Evolutionary conservation across 768 basidiomycete genomes (phyloP).

Genomic region (Auriscalpium microsporum): DNA sequence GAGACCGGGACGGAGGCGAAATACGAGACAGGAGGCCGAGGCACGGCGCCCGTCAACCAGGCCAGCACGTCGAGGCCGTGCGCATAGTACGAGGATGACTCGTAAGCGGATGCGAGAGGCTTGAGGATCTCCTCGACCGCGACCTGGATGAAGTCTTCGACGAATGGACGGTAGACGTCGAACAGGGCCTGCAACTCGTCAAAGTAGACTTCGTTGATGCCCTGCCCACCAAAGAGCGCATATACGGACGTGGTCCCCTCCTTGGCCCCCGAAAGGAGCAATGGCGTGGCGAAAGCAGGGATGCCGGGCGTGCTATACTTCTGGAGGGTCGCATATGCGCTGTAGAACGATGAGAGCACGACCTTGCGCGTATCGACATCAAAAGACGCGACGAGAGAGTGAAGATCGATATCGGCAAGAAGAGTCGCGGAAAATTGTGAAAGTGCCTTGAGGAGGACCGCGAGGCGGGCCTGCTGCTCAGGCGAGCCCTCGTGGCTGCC

Average conservation of each 20-base stretch:
- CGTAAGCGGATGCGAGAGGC: constrained; percentile 57
- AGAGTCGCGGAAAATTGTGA: constrained; percentile 71
- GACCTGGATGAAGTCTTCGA: constrained; percentile 57
- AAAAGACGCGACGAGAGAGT: constrained; percentile 69
- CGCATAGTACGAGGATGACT: constrained; percentile 58
- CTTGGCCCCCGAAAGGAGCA: constrained; percentile 56
- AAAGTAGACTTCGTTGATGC: constrained; percentile 97
- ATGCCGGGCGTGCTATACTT: constrained; percentile 43
- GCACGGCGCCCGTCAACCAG: constrained; percentile 68
- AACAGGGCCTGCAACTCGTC: constrained; percentile 89
- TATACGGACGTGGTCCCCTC: constrained; percentile 69
- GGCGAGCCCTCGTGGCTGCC: constrained; percentile 43
- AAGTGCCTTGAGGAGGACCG: constrained; percentile 68
- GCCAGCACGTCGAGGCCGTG: constrained; percentile 74
- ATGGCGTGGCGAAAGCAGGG: constrained; percentile 53
- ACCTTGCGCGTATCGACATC: constrained; percentile 68
- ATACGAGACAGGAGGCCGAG: constrained; percentile 76
- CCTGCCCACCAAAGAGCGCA: constrained; percentile 96
- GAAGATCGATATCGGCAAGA: constrained; percentile 68
- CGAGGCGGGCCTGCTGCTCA: constrained; percentile 35
- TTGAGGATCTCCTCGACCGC: constrained; percentile 60
- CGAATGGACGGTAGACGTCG: constrained; percentile 86
- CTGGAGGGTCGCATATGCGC: constrained; percentile 64
- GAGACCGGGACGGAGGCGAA: constrained; percentile 91
- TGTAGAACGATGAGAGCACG: constrained; percentile 73